Conservation (phyloP, 78 protist species). For the Goniomonas avonlea region DNA sequence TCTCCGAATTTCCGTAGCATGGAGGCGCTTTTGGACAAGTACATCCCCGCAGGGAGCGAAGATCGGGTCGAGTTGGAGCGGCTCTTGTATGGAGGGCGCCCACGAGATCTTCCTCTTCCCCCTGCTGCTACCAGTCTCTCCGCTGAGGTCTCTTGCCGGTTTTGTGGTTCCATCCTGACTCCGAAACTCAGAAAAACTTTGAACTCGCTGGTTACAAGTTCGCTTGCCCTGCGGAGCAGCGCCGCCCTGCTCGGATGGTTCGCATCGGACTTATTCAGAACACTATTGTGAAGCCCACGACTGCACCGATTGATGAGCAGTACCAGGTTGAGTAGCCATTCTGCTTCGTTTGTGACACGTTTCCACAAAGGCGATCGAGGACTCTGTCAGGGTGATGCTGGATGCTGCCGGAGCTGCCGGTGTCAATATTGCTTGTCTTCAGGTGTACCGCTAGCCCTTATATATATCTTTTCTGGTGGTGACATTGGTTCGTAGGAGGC, state of each 20-base stretch:
- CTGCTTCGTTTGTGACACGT: neutral
- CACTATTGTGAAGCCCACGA: conserved; percentile 60
- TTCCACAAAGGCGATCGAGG: conserved; percentile 48
- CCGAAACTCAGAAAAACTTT: conserved; percentile 43
- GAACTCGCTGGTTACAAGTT: conserved; percentile 40
- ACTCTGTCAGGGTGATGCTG: conserved; percentile 55
- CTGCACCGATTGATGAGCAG: conserved; percentile 70
- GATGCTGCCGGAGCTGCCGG: conserved; percentile 77
- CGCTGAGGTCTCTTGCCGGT: too few species aligned
- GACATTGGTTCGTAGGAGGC: neutral
- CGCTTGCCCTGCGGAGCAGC: conserved; percentile 15
- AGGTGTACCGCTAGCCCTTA: too few species aligned
- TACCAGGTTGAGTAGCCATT: too few species aligned
- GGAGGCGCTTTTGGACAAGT: too few species aligned
- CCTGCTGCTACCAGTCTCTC: too few species aligned
- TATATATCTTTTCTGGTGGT: neutral
- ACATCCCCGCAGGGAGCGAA: too few species aligned
- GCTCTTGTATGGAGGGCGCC: too few species aligned
- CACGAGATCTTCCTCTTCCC: too few species aligned
- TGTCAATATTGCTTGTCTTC: conserved; percentile 80
- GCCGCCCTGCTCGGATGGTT: conserved; percentile 63
- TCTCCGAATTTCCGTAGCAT: too few species aligned
- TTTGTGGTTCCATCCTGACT: too few species aligned
- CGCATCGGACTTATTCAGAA: conserved; percentile 78
- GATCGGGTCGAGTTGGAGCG: too few species aligned